These are phyloP conservation scores for Pichia kudriavzevii DNA, from an alignment of 1,139 yeast species.

Conservation along the genomic window DNA sequence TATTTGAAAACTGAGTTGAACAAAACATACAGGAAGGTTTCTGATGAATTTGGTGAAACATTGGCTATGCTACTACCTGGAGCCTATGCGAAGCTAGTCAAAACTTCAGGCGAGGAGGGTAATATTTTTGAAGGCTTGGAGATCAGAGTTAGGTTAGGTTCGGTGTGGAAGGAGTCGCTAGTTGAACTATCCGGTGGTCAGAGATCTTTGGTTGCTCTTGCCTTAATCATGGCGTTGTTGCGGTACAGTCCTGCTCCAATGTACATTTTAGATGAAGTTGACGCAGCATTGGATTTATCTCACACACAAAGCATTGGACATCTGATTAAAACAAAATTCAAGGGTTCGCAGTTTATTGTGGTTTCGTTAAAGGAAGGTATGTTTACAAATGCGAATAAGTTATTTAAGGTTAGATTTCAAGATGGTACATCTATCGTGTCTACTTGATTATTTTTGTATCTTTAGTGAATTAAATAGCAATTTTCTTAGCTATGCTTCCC, in stretches of 20 bases:
- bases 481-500: too few relatives aligned
- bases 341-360: slow-evolving; percentile 92
- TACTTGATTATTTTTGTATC: slow-evolving; percentile 30
- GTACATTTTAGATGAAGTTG: slow-evolving; percentile 98
- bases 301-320: slow-evolving; percentile 98
- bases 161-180: slow-evolving; percentile 91
- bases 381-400: slow-evolving; percentile 95
- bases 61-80: slow-evolving; percentile 86
- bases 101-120: slow-evolving; percentile 54
- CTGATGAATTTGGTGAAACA: slow-evolving; percentile 84
- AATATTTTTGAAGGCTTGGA: slow-evolving; percentile 90
- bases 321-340: slow-evolving; percentile 86
- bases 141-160: slow-evolving; percentile 84
- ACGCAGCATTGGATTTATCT: slow-evolving; percentile 93
- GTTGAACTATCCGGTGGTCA: slow-evolving; percentile 98
- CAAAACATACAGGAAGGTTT: slow-evolving; percentile 80
- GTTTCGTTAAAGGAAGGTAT: slow-evolving; percentile 96
- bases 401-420: slow-evolving; percentile 88
- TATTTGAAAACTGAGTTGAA: slow-evolving; percentile 79
- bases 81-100: slow-evolving; percentile 83
- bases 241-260: slow-evolving; percentile 95
- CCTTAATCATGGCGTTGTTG: slow-evolving; percentile 92
- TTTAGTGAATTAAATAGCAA: background rate
- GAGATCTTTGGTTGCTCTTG: slow-evolving; percentile 83
- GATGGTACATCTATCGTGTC: slow-evolving; percentile 95